Evolutionary conservation across 176 grass and related monocot species (phyloP).

Genomic region (Tillandsia fasciculata): DNA sequence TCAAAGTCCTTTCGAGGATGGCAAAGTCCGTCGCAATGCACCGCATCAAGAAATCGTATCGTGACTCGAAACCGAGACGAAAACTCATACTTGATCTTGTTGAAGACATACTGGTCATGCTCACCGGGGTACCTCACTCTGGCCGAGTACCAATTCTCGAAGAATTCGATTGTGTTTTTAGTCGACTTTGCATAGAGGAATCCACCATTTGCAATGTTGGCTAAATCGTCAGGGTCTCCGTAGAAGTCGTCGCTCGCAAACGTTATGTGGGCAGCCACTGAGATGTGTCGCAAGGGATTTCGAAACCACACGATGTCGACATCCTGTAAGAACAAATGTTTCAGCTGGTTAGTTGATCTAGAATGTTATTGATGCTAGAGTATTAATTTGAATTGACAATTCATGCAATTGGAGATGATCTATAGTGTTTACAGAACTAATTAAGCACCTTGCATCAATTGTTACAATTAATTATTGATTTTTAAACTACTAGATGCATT

Average conservation of each 20-base stretch:
- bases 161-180: conserved; percentile 7
- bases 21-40: conserved; percentile 13
- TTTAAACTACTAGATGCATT: too few relatives aligned
- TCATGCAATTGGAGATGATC: too few relatives aligned
- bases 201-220: not conserved
- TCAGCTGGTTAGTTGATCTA: not conserved
- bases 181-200: not conserved
- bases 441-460: too few relatives aligned
- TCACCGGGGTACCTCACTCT: not conserved
- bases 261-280: not conserved
- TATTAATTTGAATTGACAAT: not conserved
- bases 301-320: not conserved
- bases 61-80: not conserved
- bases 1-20: conserved; percentile 15
- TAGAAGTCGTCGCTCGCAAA: not conserved
- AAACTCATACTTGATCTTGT: conserved; percentile 11
- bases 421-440: too few relatives aligned
- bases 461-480: too few relatives aligned
- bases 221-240: not conserved
- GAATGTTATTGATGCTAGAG: too few relatives aligned
- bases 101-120: conserved; percentile 19
- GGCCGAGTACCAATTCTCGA: conserved; percentile 6
- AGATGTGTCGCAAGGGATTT: not conserved
- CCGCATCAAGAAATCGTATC: conserved; percentile 15
- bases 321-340: not conserved